Percentiles rank a stretch among this genome's conserved stretches.
phyloP scores from a whole-genome alignment of 176 grass and related monocot species.

The Ananas comosus region DNA sequence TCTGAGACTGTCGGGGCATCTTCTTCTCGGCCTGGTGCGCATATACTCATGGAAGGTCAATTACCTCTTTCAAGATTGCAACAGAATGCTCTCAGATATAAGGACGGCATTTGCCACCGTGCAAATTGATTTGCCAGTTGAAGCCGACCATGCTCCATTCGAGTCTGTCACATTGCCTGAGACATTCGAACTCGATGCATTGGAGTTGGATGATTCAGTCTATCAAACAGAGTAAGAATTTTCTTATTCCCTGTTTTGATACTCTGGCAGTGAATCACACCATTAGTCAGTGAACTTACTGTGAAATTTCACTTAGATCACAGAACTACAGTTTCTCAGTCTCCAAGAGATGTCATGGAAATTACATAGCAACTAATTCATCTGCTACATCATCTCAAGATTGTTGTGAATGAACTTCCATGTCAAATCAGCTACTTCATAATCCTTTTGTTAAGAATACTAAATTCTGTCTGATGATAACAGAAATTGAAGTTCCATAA shows the following conservation, averaged over 20 bases:
- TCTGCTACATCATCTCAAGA: background rate
- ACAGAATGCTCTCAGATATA: slow-evolving; percentile 57
- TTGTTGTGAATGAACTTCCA: background rate
- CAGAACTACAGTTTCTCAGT: too few species aligned
- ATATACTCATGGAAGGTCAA: slow-evolving; percentile 97
- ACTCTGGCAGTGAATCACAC: background rate
- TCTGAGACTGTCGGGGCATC: slow-evolving; percentile 80
- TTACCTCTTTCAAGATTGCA: slow-evolving; percentile 68
- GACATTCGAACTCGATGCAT: slow-evolving; percentile 55
- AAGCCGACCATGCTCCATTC: slow-evolving; percentile 41
- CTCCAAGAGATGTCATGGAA: too few species aligned
- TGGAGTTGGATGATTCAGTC: slow-evolving; percentile 59
- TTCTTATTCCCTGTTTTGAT: background rate
- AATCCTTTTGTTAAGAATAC: too few species aligned
- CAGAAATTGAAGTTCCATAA: too few species aligned
- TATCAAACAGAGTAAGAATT: slow-evolving; percentile 43
- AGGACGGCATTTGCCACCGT: slow-evolving; percentile 42
- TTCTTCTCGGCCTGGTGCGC: slow-evolving; percentile 80
- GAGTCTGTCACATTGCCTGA: slow-evolving; percentile 64
- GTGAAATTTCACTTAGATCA: too few species aligned
- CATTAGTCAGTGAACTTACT: too few species aligned
- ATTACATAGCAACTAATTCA: too few species aligned
- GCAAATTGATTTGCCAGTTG: slow-evolving; percentile 50
- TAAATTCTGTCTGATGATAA: too few species aligned
- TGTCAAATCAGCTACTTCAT: too few species aligned